phyloP scores from a whole-genome alignment of 441 rosid genomes.

The Gossypium trilobum region DNA sequence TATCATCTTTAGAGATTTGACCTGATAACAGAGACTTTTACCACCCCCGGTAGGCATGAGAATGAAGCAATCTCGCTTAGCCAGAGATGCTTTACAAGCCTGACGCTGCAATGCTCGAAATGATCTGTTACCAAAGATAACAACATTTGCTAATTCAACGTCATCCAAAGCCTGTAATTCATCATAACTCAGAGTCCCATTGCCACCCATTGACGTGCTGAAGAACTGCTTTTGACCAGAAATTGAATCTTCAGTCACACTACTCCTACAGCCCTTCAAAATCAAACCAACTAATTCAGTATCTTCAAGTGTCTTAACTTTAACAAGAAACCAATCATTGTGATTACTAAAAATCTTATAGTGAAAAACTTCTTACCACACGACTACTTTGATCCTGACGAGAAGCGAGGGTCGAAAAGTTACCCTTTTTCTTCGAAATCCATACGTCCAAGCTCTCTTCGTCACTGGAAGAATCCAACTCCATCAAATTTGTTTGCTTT shows the following conservation, averaged over 20 bases:
- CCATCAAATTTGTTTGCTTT: slow-evolving; percentile 31
- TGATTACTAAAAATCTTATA: background rate
- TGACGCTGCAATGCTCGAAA: slow-evolving; percentile 81
- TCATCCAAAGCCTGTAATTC: slow-evolving; percentile 74
- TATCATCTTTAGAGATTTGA: slow-evolving; percentile 21
- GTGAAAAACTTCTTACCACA: slow-evolving; percentile 34
- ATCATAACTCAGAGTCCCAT: slow-evolving; percentile 45
- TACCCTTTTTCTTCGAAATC: slow-evolving; percentile 18
- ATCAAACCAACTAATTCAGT: slow-evolving; percentile 17
- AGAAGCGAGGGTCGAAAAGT: slow-evolving; percentile 11
- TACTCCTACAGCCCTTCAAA: slow-evolving; percentile 41
- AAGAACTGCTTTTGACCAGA: slow-evolving; percentile 25
- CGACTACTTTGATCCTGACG: background rate
- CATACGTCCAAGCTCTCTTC: slow-evolving; percentile 28
- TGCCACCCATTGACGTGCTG: slow-evolving; percentile 21
- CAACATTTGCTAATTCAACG: slow-evolving; percentile 71
- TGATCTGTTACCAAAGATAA: slow-evolving; percentile 65
- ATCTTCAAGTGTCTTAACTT: background rate
- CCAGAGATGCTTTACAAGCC: slow-evolving; percentile 65
- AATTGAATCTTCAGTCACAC: slow-evolving; percentile 33
- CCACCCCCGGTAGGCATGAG: slow-evolving; percentile 96
- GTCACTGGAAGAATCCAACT: slow-evolving; percentile 55
- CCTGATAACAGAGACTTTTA: slow-evolving; percentile 94
- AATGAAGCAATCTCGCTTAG: slow-evolving; percentile 69
- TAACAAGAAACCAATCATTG: background rate